Evolutionary conservation across 176 grass and related monocot species (phyloP).

Genomic region (Elymus sibiricus): DNA sequence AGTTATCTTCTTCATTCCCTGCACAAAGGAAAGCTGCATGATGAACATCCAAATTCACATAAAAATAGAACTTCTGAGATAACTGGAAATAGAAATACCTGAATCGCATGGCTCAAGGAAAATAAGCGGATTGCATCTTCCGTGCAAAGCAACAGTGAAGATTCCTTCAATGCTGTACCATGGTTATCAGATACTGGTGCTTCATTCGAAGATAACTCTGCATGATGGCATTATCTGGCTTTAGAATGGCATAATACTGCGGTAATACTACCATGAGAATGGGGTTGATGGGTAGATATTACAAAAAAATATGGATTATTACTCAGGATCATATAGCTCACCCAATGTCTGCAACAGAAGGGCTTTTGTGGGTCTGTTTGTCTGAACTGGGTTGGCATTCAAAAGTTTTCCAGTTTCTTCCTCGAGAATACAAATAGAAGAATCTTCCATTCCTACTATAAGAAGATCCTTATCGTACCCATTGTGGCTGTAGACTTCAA

Average conservation of each 20-base stretch:
- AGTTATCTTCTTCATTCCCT: conserved; percentile 86
- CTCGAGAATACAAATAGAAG: conserved; percentile 71
- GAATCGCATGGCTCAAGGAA: conserved; percentile 68
- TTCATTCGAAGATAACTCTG: conserved; percentile 39
- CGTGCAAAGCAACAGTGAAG: conserved; percentile 73
- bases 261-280: not conserved
- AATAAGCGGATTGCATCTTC: conserved; percentile 85
- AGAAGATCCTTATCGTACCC: conserved; percentile 74
- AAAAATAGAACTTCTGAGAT: not conserved
- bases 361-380: conserved; percentile 80
- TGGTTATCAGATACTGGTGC: conserved; percentile 29
- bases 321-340: conserved; percentile 29
- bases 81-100: conserved; percentile 59
- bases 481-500: conserved; percentile 66
- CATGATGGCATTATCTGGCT: not conserved
- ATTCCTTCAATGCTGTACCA: conserved; percentile 45
- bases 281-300: not conserved
- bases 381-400: conserved; percentile 58
- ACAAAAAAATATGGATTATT: not conserved
- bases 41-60: not conserved
- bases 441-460: conserved; percentile 75
- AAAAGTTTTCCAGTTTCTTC: conserved; percentile 73
- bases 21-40: conserved; percentile 14
- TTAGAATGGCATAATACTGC: conserved; percentile 22
- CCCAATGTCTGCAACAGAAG: conserved; percentile 69